Base-by-base conservation (phyloP, 2,329 filamentous ascomycete species). In the Ophiostoma populinum region DNA sequence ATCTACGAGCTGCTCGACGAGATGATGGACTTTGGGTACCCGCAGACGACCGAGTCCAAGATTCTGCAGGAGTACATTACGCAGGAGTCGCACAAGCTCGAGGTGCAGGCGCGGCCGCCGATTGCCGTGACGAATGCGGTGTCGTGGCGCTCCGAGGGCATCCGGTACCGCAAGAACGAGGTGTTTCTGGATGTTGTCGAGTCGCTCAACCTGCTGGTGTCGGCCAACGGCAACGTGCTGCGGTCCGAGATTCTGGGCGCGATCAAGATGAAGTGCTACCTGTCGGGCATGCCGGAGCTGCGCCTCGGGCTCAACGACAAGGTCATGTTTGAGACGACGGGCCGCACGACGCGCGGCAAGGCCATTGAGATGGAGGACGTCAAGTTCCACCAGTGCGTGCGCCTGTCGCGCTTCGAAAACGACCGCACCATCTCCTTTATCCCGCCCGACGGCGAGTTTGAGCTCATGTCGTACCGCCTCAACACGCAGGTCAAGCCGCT, bases 1-100 rank as follows among this genome's bases (percentile, higher is more conserved):
- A 98, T 98, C 52, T 98, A 98, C 65, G 90, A 98, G 59, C 62
- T 98, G 42, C 71, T 98, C 43, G 90, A 98, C 53, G 90, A 98
- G 64, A 98, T 98, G 90, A 98, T 98, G 90, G 90, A 98, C 59
- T 98, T 98, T 65, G 90, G 90, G 43, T 94, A 98, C 56, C 90
- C 90, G 6, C 90, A 98, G 57, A 98, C 90, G 8, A 98, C 90
- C 45, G 90, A 98, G 58, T 82, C 75, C 55, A 98, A 98, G 70
- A 98, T 98, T 55, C 63, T 98, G 41, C 90, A 98, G 58, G 90
- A 98, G 63, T 93, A 93, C 63, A 98, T 98, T 55, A 98, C 90
- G 26, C 90, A 98, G 58, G 90, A 98, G 59, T 94, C 86, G 36
- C 90, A 98, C 65, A 95, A 95, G 61, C 74, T 98, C 41, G 90